Evolutionary conservation across 1,284 basidiomycete genomes (phyloP), one percentile per base, ranked within the genome.

Genomic region (Afroboletus lepidellus): DNA sequence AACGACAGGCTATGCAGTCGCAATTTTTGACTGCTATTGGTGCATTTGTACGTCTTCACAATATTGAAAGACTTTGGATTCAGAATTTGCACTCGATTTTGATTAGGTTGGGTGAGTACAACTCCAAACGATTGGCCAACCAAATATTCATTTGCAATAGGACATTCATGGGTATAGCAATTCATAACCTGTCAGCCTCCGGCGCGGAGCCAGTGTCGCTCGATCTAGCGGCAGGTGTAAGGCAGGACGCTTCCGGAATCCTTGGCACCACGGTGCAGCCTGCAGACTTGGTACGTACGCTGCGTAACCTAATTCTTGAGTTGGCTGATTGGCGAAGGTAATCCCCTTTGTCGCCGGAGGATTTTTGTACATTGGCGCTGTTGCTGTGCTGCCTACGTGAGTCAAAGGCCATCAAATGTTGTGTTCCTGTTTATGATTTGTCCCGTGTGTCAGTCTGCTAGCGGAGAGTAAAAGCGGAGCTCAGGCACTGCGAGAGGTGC

Each of bases 331-430:
- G 11, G 30, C 23, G 46, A 52, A 90, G 87, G 87, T 94, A 53
- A 94, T 94, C 59, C 92, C 92, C 5, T 92, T 92, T 62, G 92
- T 94, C 27, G 92, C 92, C 44, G 92, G 92, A 62, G 92, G 92
- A n/a, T 94, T 94, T 74, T 75, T 94, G 65, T 94, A 94, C 72
- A 94, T 94, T 61, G 92, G 91, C 18, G 89, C 90, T 38, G 92
- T 94, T 49, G 91, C 91, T 47, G 92, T 94, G 50, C 75, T 94
- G 57, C 92, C 92, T 61, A 90, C 88, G 88, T 91, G 77, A 64
- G 87, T 80, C 6, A 38, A 33, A 25, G 49, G 33, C 48, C 33
- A 44, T 49, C 30, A 44, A 36, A 54, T 54, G 21, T 34, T 50
- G 45, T 56, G 51, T 51, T 42, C 42, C 55, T 48, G 51, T 43